Conservation (phyloP, 352 stramenopile genomes). For the Globisporangium mamillatum region DNA sequence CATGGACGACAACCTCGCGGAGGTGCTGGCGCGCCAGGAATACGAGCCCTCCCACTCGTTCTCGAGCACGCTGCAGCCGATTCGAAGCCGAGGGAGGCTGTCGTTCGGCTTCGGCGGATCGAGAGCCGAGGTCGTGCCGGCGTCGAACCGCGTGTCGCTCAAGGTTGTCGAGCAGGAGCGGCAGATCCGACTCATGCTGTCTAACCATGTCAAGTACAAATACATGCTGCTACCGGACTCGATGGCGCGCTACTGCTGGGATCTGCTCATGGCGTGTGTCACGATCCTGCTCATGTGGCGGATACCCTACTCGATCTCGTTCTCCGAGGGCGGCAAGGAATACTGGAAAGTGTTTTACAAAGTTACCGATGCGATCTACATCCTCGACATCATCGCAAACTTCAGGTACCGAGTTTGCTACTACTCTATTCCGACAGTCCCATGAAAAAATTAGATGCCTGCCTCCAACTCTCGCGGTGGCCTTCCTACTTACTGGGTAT, state of each 20-base stretch:
- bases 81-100: slow-evolving; percentile 3
- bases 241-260: slow-evolving; percentile 45
- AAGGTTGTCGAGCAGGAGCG: slow-evolving; percentile 53
- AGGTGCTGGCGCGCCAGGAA: background rate
- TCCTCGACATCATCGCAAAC: slow-evolving; percentile 50
- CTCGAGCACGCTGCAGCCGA: slow-evolving; percentile 8
- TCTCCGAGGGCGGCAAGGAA: slow-evolving; percentile 37
- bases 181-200: slow-evolving; percentile 31
- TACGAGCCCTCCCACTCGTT: slow-evolving; percentile 7
- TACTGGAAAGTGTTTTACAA: slow-evolving; percentile 56
- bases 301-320: slow-evolving; percentile 55
- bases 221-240: slow-evolving; percentile 50
- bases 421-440: background rate
- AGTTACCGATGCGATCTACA: slow-evolving; percentile 44
- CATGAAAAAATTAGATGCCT: background rate
- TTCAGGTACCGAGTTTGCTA: slow-evolving; percentile 32
- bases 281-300: slow-evolving; percentile 61
- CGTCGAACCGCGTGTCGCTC: slow-evolving; percentile 53
- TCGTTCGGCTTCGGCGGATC: slow-evolving; percentile 13
- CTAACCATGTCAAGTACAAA: slow-evolving; percentile 29
- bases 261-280: slow-evolving; percentile 46
- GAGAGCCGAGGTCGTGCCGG: slow-evolving; percentile 43
- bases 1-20: background rate
- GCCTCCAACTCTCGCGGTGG: background rate
- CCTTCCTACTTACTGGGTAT: background rate